Conservation (phyloP, 2,329 filamentous ascomycete species). For the Cladosporium sp. region DNA sequence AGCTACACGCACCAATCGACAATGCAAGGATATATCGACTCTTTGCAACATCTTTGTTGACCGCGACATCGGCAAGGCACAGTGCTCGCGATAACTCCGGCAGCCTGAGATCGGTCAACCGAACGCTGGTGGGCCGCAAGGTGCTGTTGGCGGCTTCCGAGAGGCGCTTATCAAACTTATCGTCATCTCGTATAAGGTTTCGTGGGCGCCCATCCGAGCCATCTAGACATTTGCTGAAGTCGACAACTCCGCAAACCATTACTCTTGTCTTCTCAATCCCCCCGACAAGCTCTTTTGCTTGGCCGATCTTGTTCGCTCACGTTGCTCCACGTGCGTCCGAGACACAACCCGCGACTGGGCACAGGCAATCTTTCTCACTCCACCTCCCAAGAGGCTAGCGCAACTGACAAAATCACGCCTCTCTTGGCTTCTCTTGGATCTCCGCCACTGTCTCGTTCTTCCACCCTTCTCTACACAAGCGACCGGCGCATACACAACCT, state of each 20-base stretch:
- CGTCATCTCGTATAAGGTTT: slow-evolving; percentile 4
- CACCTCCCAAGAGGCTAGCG: slow-evolving; percentile 18
- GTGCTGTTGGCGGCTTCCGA: neutral
- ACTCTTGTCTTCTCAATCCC: neutral
- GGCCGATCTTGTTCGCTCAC: slow-evolving; percentile 2
- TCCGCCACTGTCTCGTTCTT: slow-evolving; percentile 11
- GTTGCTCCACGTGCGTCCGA: slow-evolving; percentile 13
- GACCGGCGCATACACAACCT: neutral
- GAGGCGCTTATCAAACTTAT: slow-evolving; percentile 1
- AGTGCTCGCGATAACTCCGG: neutral
- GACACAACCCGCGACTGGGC: slow-evolving; percentile 15
- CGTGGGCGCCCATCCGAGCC: slow-evolving; percentile 7
- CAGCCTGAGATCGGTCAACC: neutral
- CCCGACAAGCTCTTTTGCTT: slow-evolving; percentile 17
- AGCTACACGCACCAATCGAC: neutral
- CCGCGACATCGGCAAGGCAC: neutral
- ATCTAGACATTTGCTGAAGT: slow-evolving; percentile 5
- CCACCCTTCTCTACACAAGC: neutral
- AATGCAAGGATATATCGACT: neutral
- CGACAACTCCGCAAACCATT: neutral
- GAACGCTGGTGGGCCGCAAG: neutral
- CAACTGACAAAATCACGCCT: slow-evolving; percentile 13
- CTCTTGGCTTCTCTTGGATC: slow-evolving; percentile 10
- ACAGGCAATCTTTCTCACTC: slow-evolving; percentile 7
- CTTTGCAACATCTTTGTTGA: neutral